Evolutionary conservation across 1,284 basidiomycete species (phyloP).

Genomic region (Amylostereum chailletii): DNA sequence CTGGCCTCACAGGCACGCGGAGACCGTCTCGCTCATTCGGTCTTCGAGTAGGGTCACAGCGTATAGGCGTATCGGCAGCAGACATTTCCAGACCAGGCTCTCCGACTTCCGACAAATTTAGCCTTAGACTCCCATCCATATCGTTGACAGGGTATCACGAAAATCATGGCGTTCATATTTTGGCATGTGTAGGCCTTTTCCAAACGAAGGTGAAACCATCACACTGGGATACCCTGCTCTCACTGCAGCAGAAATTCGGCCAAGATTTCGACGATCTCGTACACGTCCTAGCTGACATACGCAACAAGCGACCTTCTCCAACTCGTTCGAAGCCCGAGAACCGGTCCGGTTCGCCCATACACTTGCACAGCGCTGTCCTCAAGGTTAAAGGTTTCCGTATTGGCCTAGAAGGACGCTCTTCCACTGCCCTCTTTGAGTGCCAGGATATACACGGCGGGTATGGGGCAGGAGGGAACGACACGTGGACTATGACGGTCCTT

Average conservation of each 20-base stretch:
- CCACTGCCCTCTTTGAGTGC: constrained; percentile 68
- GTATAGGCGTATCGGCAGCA: constrained; percentile 48
- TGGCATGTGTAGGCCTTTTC: constrained; percentile 58
- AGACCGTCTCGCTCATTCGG: constrained; percentile 43
- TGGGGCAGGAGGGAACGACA: constrained; percentile 22
- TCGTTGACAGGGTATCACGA: constrained; percentile 51
- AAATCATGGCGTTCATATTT: constrained; percentile 37
- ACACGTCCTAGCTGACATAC: constrained; percentile 51
- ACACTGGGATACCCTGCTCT: constrained; percentile 72
- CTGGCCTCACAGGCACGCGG: constrained; percentile 26
- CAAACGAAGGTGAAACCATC: constrained; percentile 67
- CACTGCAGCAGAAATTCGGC: constrained; percentile 78
- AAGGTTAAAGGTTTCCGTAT: constrained; percentile 74
- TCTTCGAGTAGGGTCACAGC: constrained; percentile 53
- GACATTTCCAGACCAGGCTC: constrained; percentile 1
- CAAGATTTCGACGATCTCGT: constrained; percentile 80
- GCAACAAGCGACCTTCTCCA: constrained; percentile 26
- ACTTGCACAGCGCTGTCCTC: constrained; percentile 32
- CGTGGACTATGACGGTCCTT: constrained; percentile 59
- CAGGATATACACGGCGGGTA: constrained; percentile 55
- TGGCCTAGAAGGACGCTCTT: constrained; percentile 63
- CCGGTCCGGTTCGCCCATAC: constrained; percentile 24
- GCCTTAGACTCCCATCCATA: constrained; percentile 55
- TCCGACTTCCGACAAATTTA: constrained; percentile 28
- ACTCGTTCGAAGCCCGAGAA: constrained; percentile 7